Conservation (phyloP, 148 eudicot genomes). For the Rhododendron kiyosumense region DNA sequence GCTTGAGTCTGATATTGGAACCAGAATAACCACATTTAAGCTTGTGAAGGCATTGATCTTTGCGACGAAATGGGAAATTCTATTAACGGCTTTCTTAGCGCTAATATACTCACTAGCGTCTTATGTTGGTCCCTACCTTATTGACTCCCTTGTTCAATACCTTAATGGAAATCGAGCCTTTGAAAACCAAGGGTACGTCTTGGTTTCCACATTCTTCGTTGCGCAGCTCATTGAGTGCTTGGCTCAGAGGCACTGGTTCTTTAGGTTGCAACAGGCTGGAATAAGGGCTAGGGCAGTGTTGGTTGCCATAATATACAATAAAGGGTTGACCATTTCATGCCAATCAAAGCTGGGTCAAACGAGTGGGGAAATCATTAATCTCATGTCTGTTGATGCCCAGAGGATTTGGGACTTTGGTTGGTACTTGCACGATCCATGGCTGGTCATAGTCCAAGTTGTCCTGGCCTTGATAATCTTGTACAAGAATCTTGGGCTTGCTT, state of each 20-base stretch:
- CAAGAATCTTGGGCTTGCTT: conserved; percentile 8
- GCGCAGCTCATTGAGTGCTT: conserved; percentile 51
- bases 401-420: conserved; percentile 36
- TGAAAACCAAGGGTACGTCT: neutral
- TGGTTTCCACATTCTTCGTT: conserved; percentile 34
- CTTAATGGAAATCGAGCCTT: conserved; percentile 30
- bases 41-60: conserved; percentile 40
- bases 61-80: conserved; percentile 31
- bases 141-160: conserved; percentile 43
- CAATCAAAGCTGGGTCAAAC: conserved; percentile 48
- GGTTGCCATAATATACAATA: conserved; percentile 42
- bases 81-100: conserved; percentile 32
- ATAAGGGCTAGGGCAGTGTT: conserved; percentile 43
- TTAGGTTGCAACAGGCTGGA: conserved; percentile 34
- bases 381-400: conserved; percentile 57
- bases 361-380: conserved; percentile 56
- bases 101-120: conserved; percentile 29
- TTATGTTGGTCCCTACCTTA: conserved; percentile 46
- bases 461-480: conserved; percentile 42
- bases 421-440: conserved; percentile 47
- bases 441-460: conserved; percentile 38
- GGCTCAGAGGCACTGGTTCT: conserved; percentile 43
- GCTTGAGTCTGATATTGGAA: conserved; percentile 27
- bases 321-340: conserved; percentile 43
- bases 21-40: conserved; percentile 30